phyloP scores from a whole-genome alignment of 768 basidiomycete genomes.

The Galerina sulciceps region DNA sequence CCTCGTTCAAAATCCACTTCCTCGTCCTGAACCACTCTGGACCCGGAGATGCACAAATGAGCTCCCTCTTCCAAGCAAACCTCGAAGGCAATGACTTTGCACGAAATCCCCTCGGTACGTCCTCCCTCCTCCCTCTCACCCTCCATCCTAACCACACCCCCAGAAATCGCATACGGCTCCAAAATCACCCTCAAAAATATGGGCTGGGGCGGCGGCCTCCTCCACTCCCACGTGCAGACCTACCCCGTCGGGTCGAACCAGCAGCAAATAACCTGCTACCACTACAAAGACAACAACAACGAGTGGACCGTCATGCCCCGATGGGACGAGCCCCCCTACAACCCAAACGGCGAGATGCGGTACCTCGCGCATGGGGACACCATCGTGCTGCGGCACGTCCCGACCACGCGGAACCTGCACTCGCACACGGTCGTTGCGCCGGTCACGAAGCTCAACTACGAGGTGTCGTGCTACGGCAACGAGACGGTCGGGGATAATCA shows the following conservation, averaged over 20 bases:
- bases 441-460: slow-evolving; percentile 84
- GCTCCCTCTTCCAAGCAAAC: slow-evolving; percentile 97
- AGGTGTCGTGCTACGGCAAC: slow-evolving; percentile 96
- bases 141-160: background rate
- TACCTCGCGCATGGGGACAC: slow-evolving; percentile 79
- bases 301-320: slow-evolving; percentile 81
- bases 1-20: slow-evolving; percentile 96
- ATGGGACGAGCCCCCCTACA: slow-evolving; percentile 76
- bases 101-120: slow-evolving; percentile 83
- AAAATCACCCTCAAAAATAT: slow-evolving; percentile 94
- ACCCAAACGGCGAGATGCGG: slow-evolving; percentile 67
- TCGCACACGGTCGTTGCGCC: slow-evolving; percentile 90
- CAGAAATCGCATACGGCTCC: slow-evolving; percentile 90
- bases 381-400: slow-evolving; percentile 78
- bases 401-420: slow-evolving; percentile 91
- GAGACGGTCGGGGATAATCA: slow-evolving; percentile 82
- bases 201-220: slow-evolving; percentile 95
- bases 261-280: slow-evolving; percentile 98
- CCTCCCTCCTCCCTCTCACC: background rate
- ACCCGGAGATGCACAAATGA: slow-evolving; percentile 98
- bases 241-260: slow-evolving; percentile 91
- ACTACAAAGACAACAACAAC: slow-evolving; percentile 99
- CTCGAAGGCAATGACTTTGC: slow-evolving; percentile 92
- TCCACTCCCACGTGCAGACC: slow-evolving; percentile 97
- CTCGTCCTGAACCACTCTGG: slow-evolving; percentile 92